These are phyloP conservation scores for Collybia sordida DNA, from an alignment of 768 basidiomycete genomes.

Conservation along the genomic window DNA sequence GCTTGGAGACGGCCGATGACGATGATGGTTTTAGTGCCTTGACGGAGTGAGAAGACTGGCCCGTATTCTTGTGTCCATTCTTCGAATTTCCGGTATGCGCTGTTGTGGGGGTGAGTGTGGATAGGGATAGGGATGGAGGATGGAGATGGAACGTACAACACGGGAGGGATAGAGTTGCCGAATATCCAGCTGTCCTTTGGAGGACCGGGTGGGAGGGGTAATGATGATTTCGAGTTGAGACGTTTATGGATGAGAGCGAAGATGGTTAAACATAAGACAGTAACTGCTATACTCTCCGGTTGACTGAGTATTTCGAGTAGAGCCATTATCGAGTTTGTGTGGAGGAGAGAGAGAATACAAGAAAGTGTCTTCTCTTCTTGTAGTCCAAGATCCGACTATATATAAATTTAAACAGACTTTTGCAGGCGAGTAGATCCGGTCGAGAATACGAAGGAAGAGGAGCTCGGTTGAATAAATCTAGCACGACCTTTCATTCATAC, in stretches of 20 bases:
- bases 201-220: conserved; percentile 1
- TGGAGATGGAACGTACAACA: neutral
- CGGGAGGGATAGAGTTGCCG: conserved; percentile 1
- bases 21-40: conserved; percentile 44
- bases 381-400: no score
- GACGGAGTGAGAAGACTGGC: conserved; percentile 54
- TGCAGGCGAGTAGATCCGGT: no score
- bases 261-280: neutral
- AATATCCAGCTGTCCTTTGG: conserved; percentile 2
- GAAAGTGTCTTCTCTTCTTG: no score
- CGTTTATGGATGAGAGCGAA: neutral
- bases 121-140: neutral
- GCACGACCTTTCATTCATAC: no score
- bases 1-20: conserved; percentile 54
- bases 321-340: neutral
- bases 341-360: no score
- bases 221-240: neutral
- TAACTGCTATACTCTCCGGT: neutral
- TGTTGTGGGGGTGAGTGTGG: conserved; percentile 12
- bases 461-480: no score
- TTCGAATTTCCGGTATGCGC: conserved; percentile 52
- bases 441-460: no score
- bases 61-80: conserved; percentile 64
- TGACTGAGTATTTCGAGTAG: neutral
- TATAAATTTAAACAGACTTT: no score